Percentiles rank a stretch among this genome's conserved stretches.
Conservation (phyloP, 139 green algal genomes). For the Spirogloea muscicola region DNA sequence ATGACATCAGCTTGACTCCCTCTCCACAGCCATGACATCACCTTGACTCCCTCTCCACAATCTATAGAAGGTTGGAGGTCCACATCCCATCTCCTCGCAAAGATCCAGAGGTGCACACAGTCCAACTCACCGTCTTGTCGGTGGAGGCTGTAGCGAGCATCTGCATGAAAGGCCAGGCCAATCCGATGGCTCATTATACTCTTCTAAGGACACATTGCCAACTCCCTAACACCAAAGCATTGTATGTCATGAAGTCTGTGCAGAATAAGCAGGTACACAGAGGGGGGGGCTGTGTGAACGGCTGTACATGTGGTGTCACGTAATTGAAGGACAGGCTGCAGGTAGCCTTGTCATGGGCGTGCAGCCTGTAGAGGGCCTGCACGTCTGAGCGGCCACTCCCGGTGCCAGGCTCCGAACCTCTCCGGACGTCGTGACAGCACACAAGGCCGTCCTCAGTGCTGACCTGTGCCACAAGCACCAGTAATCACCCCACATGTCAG, state of each 20-base stretch:
- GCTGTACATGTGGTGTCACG: slow-evolving; percentile 43
- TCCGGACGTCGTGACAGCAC: slow-evolving; percentile 41
- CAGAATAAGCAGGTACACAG: too few species aligned
- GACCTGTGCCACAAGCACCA: too few species aligned
- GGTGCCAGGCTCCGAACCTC: not conserved
- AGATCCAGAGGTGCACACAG: not conserved
- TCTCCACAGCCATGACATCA: not conserved
- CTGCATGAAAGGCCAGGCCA: not conserved
- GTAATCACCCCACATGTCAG: too few species aligned
- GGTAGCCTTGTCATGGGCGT: slow-evolving; percentile 79
- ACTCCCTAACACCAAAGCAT: too few species aligned
- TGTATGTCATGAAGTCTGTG: too few species aligned
- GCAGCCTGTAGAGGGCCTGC: slow-evolving; percentile 65
- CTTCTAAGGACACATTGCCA: not conserved
- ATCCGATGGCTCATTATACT: slow-evolving; percentile 4
- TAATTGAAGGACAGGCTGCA: slow-evolving; percentile 55
- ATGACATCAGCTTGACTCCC: not conserved
- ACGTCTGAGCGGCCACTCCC: slow-evolving; percentile 61
- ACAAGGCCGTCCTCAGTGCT: slow-evolving; percentile 53
- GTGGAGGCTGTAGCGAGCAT: slow-evolving; percentile 84
- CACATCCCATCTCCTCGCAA: not conserved
- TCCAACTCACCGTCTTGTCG: slow-evolving; percentile 74
- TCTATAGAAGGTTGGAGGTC: too few species aligned
- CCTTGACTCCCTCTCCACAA: too few species aligned
- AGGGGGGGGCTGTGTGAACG: too few species aligned